A percentile compares a stretch with the other conserved stretches of the same genome.
phyloP scores from a whole-genome alignment of 1,284 basidiomycete species.

The Laetiporus sulphureus region DNA sequence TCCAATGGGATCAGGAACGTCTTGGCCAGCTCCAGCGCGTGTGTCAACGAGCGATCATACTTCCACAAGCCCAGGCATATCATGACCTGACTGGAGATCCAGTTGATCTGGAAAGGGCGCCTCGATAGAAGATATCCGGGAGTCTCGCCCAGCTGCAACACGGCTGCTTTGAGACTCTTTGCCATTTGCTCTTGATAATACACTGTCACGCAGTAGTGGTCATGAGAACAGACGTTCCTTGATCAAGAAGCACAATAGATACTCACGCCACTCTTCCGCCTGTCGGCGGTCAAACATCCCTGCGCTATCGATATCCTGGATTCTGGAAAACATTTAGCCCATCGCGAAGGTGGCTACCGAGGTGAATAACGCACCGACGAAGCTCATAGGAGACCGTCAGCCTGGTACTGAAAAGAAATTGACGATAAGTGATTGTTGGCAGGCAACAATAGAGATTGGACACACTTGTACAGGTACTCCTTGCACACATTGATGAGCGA shows the following conservation, averaged over 20 bases:
- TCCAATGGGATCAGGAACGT: constrained; percentile 57
- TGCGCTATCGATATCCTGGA: constrained; percentile 28
- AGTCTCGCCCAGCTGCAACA: constrained; percentile 39
- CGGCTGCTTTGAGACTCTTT: constrained; percentile 42
- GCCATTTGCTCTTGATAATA: constrained; percentile 58
- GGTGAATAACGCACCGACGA: constrained; percentile 45
- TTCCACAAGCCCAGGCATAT: constrained; percentile 65
- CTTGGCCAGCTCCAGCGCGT: constrained; percentile 63
- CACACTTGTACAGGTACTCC: constrained; percentile 72
- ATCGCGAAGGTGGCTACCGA: constrained; percentile 17
- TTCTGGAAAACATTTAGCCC: constrained; percentile 16
- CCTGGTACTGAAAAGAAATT: constrained; percentile 54
- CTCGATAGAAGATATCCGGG: constrained; percentile 49
- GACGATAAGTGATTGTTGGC: too few species aligned
- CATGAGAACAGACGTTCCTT: constrained; percentile 1
- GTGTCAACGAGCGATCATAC: constrained; percentile 47
- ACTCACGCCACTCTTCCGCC: constrained; percentile 71
- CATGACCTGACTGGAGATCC: constrained; percentile 40
- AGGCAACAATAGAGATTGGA: constrained; percentile 16
- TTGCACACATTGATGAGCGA: constrained; percentile 58
- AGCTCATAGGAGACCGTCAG: constrained; percentile 60
- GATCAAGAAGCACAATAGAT: constrained; percentile 1
- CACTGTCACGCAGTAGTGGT: constrained; percentile 31
- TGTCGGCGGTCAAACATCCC: constrained; percentile 59
- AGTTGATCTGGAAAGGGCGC: constrained; percentile 62